Conservation (phyloP, 2,329 filamentous ascomycete genomes). For the Bipolaris cookei region DNA sequence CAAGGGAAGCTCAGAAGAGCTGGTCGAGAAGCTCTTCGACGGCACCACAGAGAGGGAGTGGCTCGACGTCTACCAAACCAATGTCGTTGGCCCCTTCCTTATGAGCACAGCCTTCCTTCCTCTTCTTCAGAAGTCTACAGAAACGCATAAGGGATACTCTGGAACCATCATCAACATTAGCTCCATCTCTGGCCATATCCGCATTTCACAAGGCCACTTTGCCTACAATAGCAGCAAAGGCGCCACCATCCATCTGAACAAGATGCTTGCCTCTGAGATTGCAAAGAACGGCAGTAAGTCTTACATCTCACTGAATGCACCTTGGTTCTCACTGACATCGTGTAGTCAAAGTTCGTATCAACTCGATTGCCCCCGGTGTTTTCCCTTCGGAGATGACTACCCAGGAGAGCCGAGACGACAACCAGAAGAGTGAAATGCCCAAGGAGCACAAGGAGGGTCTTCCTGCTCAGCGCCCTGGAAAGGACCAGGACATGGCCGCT, state of each 20-base stretch:
- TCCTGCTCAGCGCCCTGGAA: slow-evolving; percentile 60
- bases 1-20: slow-evolving; percentile 51
- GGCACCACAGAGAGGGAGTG: slow-evolving; percentile 54
- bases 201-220: slow-evolving; percentile 56
- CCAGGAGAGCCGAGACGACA: slow-evolving; percentile 54
- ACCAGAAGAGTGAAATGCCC: slow-evolving; percentile 62
- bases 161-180: slow-evolving; percentile 56
- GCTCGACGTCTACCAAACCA: slow-evolving; percentile 54
- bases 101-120: slow-evolving; percentile 57
- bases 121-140: slow-evolving; percentile 53
- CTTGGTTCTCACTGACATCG: neutral
- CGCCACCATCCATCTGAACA: slow-evolving; percentile 61
- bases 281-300: slow-evolving; percentile 57
- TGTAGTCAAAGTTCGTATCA: slow-evolving; percentile 52
- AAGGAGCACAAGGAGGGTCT: slow-evolving; percentile 61
- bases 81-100: slow-evolving; percentile 57
- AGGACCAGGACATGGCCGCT: slow-evolving; percentile 65
- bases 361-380: slow-evolving; percentile 63
- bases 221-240: slow-evolving; percentile 59
- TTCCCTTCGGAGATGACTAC: slow-evolving; percentile 67
- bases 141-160: slow-evolving; percentile 52
- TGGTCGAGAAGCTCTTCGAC: slow-evolving; percentile 55
- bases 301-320: neutral
- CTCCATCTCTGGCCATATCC: slow-evolving; percentile 55
- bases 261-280: slow-evolving; percentile 62